Conservation (phyloP, 73 alveolate species). For the Durusdinium trenchii region DNA sequence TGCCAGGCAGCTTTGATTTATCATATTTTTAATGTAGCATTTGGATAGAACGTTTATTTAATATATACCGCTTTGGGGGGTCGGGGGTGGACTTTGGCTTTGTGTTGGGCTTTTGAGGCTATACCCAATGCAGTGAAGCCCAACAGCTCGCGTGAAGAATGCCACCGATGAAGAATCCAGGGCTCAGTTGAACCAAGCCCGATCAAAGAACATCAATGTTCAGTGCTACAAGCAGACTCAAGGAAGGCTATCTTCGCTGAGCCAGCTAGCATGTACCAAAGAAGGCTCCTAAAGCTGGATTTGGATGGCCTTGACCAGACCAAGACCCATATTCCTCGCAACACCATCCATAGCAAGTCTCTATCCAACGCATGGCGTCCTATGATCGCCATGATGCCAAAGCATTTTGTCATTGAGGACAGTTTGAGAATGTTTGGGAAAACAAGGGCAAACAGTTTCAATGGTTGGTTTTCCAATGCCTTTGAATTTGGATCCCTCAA, state of each 20-base stretch:
- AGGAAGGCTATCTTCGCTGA: background rate
- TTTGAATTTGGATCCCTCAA: background rate
- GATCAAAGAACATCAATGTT: background rate
- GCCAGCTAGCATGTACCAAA: background rate
- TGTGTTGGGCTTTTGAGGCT: background rate
- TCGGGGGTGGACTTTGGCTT: background rate
- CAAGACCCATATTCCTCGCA: background rate
- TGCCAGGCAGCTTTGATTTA: constrained; percentile 21
- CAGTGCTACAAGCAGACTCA: background rate
- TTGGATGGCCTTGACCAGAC: constrained; percentile 28
- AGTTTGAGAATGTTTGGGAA: too few relatives aligned
- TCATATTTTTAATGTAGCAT: too few relatives aligned
- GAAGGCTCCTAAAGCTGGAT: constrained; percentile 4
- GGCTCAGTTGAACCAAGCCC: background rate
- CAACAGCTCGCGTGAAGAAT: background rate
- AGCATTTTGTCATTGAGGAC: background rate
- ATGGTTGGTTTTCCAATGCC: background rate
- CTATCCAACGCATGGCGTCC: background rate
- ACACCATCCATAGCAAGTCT: background rate
- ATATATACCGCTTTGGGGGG: background rate
- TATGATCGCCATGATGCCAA: background rate
- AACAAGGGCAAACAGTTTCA: background rate
- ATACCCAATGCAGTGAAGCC: background rate
- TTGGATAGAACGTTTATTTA: background rate
- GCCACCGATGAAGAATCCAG: background rate